These are phyloP conservation scores for Coccomyxa sp. DNA, from an alignment of 139 green algal genomes.

Conservation along the genomic window DNA sequence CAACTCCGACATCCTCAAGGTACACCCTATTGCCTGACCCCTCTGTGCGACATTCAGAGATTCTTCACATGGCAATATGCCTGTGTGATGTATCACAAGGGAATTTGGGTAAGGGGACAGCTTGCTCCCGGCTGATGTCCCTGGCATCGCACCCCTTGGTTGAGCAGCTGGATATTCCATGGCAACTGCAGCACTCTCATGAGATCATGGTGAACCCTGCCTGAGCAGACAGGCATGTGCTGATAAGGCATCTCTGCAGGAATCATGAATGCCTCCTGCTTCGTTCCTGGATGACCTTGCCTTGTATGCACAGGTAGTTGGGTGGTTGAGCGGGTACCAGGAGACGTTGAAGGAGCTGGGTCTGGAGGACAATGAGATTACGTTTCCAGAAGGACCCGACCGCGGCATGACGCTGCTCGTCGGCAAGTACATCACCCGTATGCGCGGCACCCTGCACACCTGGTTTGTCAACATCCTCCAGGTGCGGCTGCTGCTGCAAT, in stretches of 20 bases:
- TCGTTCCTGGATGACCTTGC: too few relatives aligned
- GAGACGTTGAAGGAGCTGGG: slow-evolving; percentile 65
- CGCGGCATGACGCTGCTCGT: slow-evolving; percentile 66
- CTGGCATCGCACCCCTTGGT: too few relatives aligned
- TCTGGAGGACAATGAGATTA: slow-evolving; percentile 52
- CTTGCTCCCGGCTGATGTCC: too few relatives aligned
- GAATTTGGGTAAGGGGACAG: too few relatives aligned
- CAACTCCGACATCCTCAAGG: slow-evolving; percentile 70
- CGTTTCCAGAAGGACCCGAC: slow-evolving; percentile 26
- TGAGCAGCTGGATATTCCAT: too few relatives aligned
- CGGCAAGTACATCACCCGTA: slow-evolving; percentile 67
- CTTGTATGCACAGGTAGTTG: slow-evolving; percentile 62
- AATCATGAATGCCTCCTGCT: too few relatives aligned
- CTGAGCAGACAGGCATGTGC: too few relatives aligned
- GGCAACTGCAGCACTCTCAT: too few relatives aligned
- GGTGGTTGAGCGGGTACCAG: slow-evolving; percentile 74
- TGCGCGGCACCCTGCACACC: slow-evolving; percentile 49
- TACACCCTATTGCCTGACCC: neutral
- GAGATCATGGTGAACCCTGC: too few relatives aligned
- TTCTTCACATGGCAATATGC: too few relatives aligned
- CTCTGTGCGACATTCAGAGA: neutral
- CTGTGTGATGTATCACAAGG: too few relatives aligned
- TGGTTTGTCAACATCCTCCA: slow-evolving; percentile 87
- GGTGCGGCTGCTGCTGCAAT: slow-evolving; percentile 22
- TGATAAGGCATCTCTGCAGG: too few relatives aligned